Evolutionary conservation across 225 moss, liverwort and hornwort species (phyloP), one percentile per base, ranked within the genome.

Genomic region (Physcomitrium patens): DNA sequence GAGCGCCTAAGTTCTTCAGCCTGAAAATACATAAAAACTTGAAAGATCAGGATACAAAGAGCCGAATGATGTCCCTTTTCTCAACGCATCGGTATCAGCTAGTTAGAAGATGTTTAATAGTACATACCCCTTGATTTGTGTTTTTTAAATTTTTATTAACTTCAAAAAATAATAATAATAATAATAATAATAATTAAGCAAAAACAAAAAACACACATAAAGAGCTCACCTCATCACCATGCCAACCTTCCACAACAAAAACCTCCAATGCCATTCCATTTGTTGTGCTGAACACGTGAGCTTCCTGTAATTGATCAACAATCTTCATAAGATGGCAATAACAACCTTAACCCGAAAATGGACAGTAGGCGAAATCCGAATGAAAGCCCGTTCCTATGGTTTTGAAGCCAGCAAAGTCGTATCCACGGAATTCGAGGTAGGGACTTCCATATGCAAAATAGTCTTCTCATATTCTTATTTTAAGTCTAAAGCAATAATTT

Each of bases 241-340:
- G 72, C 97, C 97, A 99, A 37, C 97, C 97, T 78, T 93, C 97
- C n/a, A 94, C 89, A 16, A 99, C 97, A 75, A 99, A 99, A 53
- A 94, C 94, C 73, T 99, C 92, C 82, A 99, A 86, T 14, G 97
- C 93, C 94, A 99, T 87, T 76, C 97, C 93, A 76, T 99, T 91
- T 46, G 85, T 81, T n/a, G 94, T 88, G 79, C 97, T 99, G 78
- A 99, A 99, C 27, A 94, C 91, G 66, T 99, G 97, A 15, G 97
- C 97, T 88, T 99, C 97, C 97, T 97, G 87, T 56, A 55, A 48
- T 62, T 68, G 69, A 75, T 44, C 62, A 78, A 19, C 61, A 49
- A 75, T 56, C 54, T 74, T 55, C 57, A 63, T 83, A 69, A 76
- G 63, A 69, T 47, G 48, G 59, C 12, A 24, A 3, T 26, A 62